Evolutionary conservation across 805 yeast genomes (phyloP).

Genomic region (Vanderwaltozyma polyspora): DNA sequence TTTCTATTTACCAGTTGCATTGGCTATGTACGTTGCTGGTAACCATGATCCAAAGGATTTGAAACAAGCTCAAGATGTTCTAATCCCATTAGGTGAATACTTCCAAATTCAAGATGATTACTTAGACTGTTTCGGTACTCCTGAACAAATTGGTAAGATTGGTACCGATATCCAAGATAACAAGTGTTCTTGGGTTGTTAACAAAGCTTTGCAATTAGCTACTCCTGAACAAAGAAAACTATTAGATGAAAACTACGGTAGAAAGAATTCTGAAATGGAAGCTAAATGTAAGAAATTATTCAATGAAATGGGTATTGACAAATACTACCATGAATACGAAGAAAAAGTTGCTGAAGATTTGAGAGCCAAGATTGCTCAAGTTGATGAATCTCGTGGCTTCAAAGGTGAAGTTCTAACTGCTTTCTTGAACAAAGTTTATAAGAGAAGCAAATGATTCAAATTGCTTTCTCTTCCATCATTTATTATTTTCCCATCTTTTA

Average conservation of each 20-base stretch:
- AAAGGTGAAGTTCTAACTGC: slow-evolving; percentile 74
- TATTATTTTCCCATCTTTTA: too few species aligned
- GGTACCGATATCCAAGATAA: slow-evolving; percentile 98
- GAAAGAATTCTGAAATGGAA: slow-evolving; percentile 62
- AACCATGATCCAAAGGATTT: slow-evolving; percentile 58
- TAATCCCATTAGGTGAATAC: slow-evolving; percentile 93
- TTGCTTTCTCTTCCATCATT: too few species aligned
- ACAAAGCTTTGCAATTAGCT: slow-evolving; percentile 76
- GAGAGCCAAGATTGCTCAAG: slow-evolving; percentile 47
- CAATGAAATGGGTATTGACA: slow-evolving; percentile 58
- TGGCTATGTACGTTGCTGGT: slow-evolving; percentile 92
- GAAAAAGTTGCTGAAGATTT: slow-evolving; percentile 60
- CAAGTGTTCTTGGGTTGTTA: slow-evolving; percentile 96
- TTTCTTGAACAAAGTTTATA: slow-evolving; percentile 85
- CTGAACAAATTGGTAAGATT: slow-evolving; percentile 93
- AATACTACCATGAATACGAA: slow-evolving; percentile 70
- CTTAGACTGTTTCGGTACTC: slow-evolving; percentile 94
- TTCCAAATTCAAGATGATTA: slow-evolving; percentile 98
- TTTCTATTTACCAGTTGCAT: slow-evolving; percentile 92
- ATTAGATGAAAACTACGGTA: slow-evolving; percentile 84
- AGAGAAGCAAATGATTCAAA: slow-evolving; percentile 64
- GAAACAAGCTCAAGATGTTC: slow-evolving; percentile 75
- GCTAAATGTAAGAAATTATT: slow-evolving; percentile 61
- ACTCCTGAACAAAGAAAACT: slow-evolving; percentile 70
- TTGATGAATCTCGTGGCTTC: slow-evolving; percentile 91